These are phyloP conservation scores for Dittrichia graveolens DNA, from an alignment of 129 eudicot species.

Conservation along the genomic window DNA sequence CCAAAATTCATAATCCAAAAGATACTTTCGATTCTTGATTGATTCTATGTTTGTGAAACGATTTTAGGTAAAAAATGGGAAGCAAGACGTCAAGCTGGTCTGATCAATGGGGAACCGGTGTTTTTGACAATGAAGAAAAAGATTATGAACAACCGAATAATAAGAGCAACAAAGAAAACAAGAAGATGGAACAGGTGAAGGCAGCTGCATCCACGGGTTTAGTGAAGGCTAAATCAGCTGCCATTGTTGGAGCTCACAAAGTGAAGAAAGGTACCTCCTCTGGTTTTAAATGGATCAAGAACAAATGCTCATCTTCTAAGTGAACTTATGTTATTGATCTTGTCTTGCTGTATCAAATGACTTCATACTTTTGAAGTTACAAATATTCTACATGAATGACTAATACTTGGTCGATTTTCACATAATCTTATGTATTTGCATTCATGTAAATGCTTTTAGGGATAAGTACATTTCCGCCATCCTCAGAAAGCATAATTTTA, in stretches of 20 bases:
- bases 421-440: neutral
- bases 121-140: slow-evolving; percentile 35
- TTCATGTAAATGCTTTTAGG: slow-evolving; percentile 16
- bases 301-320: slow-evolving; percentile 46
- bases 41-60: neutral
- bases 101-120: slow-evolving; percentile 49
- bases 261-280: slow-evolving; percentile 54
- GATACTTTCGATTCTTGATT: neutral
- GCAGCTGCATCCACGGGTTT: slow-evolving; percentile 52
- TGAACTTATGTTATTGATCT: slow-evolving; percentile 24
- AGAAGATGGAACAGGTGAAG: slow-evolving; percentile 52
- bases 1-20: too few species aligned
- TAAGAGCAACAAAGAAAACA: slow-evolving; percentile 32
- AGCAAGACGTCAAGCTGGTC: slow-evolving; percentile 50
- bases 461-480: neutral
- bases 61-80: slow-evolving; percentile 36
- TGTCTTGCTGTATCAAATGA: slow-evolving; percentile 11
- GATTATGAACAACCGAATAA: slow-evolving; percentile 21
- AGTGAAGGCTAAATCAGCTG: slow-evolving; percentile 53
- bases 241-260: slow-evolving; percentile 49
- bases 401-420: slow-evolving; percentile 22
- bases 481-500: neutral
- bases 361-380: slow-evolving; percentile 12
- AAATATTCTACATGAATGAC: slow-evolving; percentile 22
- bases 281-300: slow-evolving; percentile 55